These are phyloP conservation scores for Hypholoma fasciculare DNA, from an alignment of 768 basidiomycete species.

Conservation along the genomic window DNA sequence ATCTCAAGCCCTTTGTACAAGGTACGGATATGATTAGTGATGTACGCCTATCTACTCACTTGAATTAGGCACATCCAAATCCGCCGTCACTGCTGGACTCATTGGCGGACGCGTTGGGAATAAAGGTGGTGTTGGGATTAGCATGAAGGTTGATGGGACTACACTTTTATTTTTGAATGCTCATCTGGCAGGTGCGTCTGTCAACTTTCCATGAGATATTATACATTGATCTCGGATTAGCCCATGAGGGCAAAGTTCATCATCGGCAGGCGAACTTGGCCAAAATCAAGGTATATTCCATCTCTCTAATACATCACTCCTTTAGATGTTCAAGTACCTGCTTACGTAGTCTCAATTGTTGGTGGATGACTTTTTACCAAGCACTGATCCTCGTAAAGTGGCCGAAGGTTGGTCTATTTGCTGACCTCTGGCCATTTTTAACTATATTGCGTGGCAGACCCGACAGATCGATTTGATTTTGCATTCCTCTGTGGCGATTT, in stretches of 20 bases:
- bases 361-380: conserved; percentile 74
- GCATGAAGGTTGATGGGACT: conserved; percentile 77
- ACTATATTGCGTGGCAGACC: conserved; percentile 40
- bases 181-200: conserved; percentile 73
- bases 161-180: conserved; percentile 90
- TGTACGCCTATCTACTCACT: background rate
- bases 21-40: conserved; percentile 35
- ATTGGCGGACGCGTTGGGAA: conserved; percentile 92
- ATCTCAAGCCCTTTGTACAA: conserved; percentile 61
- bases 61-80: conserved; percentile 65
- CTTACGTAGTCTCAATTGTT: conserved; percentile 61
- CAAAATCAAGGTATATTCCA: conserved; percentile 77
- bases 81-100: conserved; percentile 84
- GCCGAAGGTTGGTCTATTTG: conserved; percentile 59
- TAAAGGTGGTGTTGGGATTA: conserved; percentile 92
- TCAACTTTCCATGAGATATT: background rate
- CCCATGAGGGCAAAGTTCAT: conserved; percentile 73
- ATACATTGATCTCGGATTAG: conserved; percentile 31
- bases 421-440: background rate
- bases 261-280: conserved; percentile 83
- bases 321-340: background rate
- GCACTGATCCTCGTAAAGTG: conserved; percentile 61
- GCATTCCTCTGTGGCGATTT: conserved; percentile 90
- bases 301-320: background rate
- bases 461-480: conserved; percentile 88